Percentiles rank a stretch among this genome's conserved stretches.
Conservation (phyloP, 1,139 yeast species). For the Geotrichum candidum region DNA sequence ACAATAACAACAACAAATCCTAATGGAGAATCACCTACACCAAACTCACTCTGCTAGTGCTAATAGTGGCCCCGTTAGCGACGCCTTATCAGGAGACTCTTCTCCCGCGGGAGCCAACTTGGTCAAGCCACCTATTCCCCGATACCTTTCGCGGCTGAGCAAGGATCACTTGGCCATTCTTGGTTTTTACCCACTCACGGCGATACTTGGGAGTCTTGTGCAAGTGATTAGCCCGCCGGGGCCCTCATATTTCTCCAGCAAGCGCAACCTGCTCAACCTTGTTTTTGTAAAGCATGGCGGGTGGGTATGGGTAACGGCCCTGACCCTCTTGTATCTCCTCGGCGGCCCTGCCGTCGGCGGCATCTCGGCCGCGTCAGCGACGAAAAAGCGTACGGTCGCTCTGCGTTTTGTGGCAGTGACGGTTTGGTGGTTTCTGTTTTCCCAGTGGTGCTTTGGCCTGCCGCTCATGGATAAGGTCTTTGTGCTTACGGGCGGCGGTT, state of each 20-base stretch:
- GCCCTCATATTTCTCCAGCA: slow-evolving; percentile 47
- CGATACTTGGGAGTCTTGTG: slow-evolving; percentile 31
- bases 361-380: neutral
- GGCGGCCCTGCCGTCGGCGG: neutral
- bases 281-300: slow-evolving; percentile 71
- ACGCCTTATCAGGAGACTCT: neutral
- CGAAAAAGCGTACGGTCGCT: slow-evolving; percentile 14
- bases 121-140: neutral
- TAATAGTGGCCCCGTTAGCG: neutral
- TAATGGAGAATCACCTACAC: neutral
- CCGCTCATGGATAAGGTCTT: slow-evolving; percentile 90
- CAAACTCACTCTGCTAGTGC: neutral
- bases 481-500: slow-evolving; percentile 73
- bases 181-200: slow-evolving; percentile 29
- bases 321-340: neutral
- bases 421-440: slow-evolving; percentile 72
- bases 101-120: neutral
- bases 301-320: slow-evolving; percentile 81
- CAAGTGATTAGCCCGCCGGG: slow-evolving; percentile 21
- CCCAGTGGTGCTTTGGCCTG: slow-evolving; percentile 83
- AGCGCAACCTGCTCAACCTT: slow-evolving; percentile 61
- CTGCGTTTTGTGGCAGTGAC: slow-evolving; percentile 49
- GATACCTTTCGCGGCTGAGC: neutral
- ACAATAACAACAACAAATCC: neutral
- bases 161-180: slow-evolving; percentile 15